phyloP scores from a whole-genome alignment of 2,329 filamentous ascomycete genomes.

The Botrytis squamosa region DNA sequence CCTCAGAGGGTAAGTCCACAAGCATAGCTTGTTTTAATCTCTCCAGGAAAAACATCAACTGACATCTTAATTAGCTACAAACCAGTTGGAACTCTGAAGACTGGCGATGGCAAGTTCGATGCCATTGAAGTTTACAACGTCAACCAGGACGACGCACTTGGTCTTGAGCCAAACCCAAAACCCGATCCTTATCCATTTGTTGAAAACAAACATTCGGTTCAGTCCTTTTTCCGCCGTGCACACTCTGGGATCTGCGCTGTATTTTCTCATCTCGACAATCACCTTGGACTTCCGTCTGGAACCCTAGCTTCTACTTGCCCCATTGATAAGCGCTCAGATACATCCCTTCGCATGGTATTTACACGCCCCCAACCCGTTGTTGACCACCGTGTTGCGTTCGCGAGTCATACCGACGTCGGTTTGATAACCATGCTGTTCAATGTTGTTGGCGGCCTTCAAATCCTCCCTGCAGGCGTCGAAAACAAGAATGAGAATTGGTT shows the following conservation, averaged over 20 bases:
- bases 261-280: background rate
- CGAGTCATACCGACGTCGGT: background rate
- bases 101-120: background rate
- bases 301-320: background rate
- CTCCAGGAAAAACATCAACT: background rate
- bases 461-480: background rate
- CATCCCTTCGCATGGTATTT: background rate
- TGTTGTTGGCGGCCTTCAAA: background rate
- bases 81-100: background rate
- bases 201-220: background rate
- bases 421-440: background rate
- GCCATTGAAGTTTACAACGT: background rate
- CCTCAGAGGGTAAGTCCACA: background rate
- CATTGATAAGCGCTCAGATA: background rate
- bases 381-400: background rate
- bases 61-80: background rate
- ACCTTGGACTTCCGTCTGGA: background rate
- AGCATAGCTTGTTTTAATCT: background rate
- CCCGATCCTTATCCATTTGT: background rate
- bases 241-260: background rate
- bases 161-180: background rate
- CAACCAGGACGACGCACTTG: background rate
- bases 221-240: background rate
- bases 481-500: background rate
- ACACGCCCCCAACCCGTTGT: background rate